Evolutionary conservation across 108 stramenopile genomes (phyloP).

Genomic region (Nitzschia inconspicua): DNA sequence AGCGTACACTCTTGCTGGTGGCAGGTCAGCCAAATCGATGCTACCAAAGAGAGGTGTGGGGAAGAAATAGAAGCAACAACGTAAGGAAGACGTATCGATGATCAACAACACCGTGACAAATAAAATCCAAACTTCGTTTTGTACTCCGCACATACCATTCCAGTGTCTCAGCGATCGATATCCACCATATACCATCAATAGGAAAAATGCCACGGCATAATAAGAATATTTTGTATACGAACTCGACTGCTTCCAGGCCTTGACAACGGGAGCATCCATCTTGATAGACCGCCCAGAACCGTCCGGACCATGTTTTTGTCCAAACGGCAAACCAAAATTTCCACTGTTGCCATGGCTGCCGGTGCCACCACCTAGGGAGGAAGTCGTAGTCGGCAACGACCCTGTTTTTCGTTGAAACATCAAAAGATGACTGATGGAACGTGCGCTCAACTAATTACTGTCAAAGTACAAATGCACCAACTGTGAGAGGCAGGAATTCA

Average conservation of each 20-base stretch:
- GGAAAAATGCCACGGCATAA: conserved; percentile 15
- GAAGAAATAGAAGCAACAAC: neutral
- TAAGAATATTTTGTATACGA: conserved; percentile 60
- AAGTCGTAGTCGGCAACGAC: conserved; percentile 11
- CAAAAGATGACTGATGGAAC: too few species aligned
- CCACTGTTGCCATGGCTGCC: neutral
- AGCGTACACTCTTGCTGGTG: conserved; percentile 38
- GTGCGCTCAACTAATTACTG: too few species aligned
- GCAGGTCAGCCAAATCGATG: conserved; percentile 55
- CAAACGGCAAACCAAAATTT: neutral
- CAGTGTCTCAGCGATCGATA: conserved; percentile 28
- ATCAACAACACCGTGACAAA: neutral
- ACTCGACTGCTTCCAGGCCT: conserved; percentile 54
- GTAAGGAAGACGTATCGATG: neutral
- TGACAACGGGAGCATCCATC: conserved; percentile 72
- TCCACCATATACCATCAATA: conserved; percentile 37
- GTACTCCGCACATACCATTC: conserved; percentile 32
- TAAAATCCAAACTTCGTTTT: too few species aligned
- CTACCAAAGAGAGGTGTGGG: conserved; percentile 9
- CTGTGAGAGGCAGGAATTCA: too few species aligned
- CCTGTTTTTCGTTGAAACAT: conserved; percentile 15
- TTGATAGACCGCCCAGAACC: conserved; percentile 74
- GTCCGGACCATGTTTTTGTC: conserved; percentile 22
- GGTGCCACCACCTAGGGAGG: neutral
- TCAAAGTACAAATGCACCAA: too few species aligned